Percentiles rank a stretch among this genome's conserved stretches.
These are phyloP conservation scores for Aspergillus sp. DNA, from an alignment of 2,329 filamentous ascomycete species.

Conservation along the genomic window DNA sequence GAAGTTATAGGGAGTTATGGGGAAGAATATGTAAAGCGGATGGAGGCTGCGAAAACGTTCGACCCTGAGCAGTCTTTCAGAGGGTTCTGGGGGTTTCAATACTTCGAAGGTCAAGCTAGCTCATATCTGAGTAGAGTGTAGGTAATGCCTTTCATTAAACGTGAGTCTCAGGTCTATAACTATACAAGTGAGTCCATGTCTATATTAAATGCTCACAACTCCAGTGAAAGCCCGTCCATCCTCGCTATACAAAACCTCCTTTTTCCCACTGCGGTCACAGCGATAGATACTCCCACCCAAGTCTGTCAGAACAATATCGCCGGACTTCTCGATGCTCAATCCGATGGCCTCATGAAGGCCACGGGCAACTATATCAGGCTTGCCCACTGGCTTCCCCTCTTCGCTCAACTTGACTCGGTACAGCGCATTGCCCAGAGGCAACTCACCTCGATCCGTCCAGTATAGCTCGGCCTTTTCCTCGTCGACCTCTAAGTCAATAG, in stretches of 20 bases:
- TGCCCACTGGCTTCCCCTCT: constrained; percentile 22
- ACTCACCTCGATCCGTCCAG: constrained; percentile 63
- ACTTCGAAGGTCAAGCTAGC: too few relatives aligned
- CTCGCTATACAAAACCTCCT: constrained; percentile 16
- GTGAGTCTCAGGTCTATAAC: too few relatives aligned
- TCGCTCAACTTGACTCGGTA: constrained; percentile 39
- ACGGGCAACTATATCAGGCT: constrained; percentile 29
- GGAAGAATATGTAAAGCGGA: too few relatives aligned
- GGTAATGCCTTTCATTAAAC: too few relatives aligned
- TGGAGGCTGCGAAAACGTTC: too few relatives aligned
- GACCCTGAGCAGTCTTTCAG: too few relatives aligned
- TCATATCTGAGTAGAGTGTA: too few relatives aligned
- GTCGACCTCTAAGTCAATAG: constrained; percentile 60
- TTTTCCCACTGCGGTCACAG: constrained; percentile 20
- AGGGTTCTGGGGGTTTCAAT: too few relatives aligned
- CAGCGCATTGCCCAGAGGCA: constrained; percentile 55
- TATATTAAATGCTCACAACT: neutral
- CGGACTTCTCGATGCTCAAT: constrained; percentile 35
- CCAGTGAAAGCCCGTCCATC: constrained; percentile 22
- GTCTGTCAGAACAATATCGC: constrained; percentile 28
- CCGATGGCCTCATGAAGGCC: constrained; percentile 51
- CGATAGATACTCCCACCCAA: constrained; percentile 30
- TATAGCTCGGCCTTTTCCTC: constrained; percentile 48
- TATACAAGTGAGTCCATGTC: too few relatives aligned
- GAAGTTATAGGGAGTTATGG: too few relatives aligned